phyloP scores from a whole-genome alignment of 768 basidiomycete species.

The Collybia sp. region DNA sequence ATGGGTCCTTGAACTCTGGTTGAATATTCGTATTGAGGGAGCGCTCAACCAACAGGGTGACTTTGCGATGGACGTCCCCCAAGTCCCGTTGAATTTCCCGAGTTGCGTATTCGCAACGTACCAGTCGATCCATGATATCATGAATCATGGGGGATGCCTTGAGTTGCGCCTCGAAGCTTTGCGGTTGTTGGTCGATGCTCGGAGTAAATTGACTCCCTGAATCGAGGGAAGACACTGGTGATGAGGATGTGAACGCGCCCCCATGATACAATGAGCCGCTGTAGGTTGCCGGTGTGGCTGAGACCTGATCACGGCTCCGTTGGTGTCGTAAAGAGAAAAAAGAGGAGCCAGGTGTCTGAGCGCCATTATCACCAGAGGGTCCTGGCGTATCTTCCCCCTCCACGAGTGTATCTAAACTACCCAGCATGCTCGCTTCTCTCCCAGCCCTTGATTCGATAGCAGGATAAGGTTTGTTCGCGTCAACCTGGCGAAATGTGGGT shows the following conservation, averaged over 20 bases:
- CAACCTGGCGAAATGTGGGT: conserved; percentile 41
- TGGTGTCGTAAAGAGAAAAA: conserved; percentile 35
- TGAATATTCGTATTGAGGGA: conserved; percentile 40
- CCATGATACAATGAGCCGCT: conserved; percentile 36
- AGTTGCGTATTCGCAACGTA: conserved; percentile 63
- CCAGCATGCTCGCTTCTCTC: conserved; percentile 46
- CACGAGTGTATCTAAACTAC: conserved; percentile 46
- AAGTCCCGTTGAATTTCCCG: conserved; percentile 74
- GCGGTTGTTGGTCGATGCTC: conserved; percentile 37
- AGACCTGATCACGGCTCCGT: conserved; percentile 30
- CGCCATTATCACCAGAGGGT: conserved; percentile 26
- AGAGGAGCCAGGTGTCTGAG: conserved; percentile 16
- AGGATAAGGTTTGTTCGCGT: conserved; percentile 38
- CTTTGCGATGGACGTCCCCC: conserved; percentile 70
- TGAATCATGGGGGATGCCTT: conserved; percentile 71
- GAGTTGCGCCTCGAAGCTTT: conserved; percentile 67
- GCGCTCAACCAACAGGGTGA: conserved; percentile 71
- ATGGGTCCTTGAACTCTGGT: conserved; percentile 84
- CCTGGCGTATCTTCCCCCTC: conserved; percentile 46
- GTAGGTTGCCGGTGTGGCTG: conserved; percentile 43
- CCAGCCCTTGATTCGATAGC: conserved; percentile 27
- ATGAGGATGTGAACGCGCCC: conserved; percentile 53
- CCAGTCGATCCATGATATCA: conserved; percentile 71
- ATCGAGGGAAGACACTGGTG: conserved; percentile 75
- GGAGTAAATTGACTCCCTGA: conserved; percentile 63